A percentile compares a stretch with the other conserved stretches of the same genome.
Conservation (phyloP, 108 stramenopile species). For the Nitzschia sp. region DNA sequence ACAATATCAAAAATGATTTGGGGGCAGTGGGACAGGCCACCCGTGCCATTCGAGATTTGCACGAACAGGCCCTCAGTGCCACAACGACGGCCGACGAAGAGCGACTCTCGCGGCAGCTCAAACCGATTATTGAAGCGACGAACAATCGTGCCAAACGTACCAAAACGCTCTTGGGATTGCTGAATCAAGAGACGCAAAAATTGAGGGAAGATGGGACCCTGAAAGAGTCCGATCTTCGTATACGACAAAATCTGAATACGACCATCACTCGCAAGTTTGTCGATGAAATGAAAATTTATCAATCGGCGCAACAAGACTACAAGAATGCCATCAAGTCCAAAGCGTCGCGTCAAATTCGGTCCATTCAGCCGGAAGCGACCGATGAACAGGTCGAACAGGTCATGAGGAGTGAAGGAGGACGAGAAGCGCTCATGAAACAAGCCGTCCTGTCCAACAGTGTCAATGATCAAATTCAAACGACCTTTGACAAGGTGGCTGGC, state of each 20-base stretch:
- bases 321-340: slow-evolving; percentile 96
- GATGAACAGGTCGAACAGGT: slow-evolving; percentile 95
- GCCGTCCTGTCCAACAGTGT: slow-evolving; percentile 85
- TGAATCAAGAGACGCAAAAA: slow-evolving; percentile 84
- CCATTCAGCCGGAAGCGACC: slow-evolving; percentile 95
- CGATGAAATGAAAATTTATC: slow-evolving; percentile 97
- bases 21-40: slow-evolving; percentile 64
- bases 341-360: slow-evolving; percentile 90
- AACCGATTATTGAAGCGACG: slow-evolving; percentile 64
- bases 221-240: slow-evolving; percentile 65
- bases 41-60: slow-evolving; percentile 56
- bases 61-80: slow-evolving; percentile 73
- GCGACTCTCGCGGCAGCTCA: slow-evolving; percentile 52
- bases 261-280: slow-evolving; percentile 97
- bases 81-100: slow-evolving; percentile 75
- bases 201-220: slow-evolving; percentile 57
- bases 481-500: slow-evolving; percentile 90
- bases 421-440: slow-evolving; percentile 79
- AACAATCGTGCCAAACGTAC: slow-evolving; percentile 82
- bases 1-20: slow-evolving; percentile 73
- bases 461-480: slow-evolving; percentile 86
- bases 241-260: slow-evolving; percentile 89
- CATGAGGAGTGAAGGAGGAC: slow-evolving; percentile 89
- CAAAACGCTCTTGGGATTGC: slow-evolving; percentile 70
- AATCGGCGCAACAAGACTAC: slow-evolving; percentile 94